phyloP scores from a whole-genome alignment of 148 eudicot genomes.

The Pharnaceum exiguum region DNA sequence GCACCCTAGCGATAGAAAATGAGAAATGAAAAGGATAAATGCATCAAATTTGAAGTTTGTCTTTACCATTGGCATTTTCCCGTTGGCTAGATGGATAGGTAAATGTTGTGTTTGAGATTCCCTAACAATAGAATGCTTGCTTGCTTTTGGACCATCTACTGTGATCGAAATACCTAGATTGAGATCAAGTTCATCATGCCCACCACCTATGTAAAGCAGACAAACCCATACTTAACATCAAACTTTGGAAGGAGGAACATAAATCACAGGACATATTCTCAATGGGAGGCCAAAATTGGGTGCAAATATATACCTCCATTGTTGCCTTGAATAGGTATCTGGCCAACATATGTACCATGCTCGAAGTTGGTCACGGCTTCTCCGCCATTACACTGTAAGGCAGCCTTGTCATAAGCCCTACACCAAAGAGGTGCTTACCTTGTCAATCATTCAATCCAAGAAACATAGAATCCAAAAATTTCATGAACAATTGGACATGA shows the following conservation, averaged over 20 bases:
- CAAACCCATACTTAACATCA: not conserved
- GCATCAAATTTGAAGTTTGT: not conserved
- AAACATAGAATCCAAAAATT: not conserved
- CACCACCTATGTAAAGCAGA: constrained; percentile 20
- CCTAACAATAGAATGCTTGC: constrained; percentile 9
- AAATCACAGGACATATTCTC: not conserved
- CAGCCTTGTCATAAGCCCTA: constrained; percentile 88
- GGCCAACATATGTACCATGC: constrained; percentile 40
- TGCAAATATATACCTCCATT: constrained; percentile 32
- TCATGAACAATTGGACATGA: not conserved
- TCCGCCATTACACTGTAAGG: constrained; percentile 57
- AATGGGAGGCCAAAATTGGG: not conserved
- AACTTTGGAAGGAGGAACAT: not conserved
- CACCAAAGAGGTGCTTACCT: constrained; percentile 11
- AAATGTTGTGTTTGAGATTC: constrained; percentile 23
- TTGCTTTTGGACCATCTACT: constrained; percentile 19
- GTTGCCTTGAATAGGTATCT: constrained; percentile 29
- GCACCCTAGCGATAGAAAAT: not conserved
- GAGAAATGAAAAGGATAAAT: not conserved
- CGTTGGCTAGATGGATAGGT: constrained; percentile 26
- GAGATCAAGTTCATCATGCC: constrained; percentile 41
- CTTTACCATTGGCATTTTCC: constrained; percentile 26
- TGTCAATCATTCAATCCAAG: constrained; percentile 4
- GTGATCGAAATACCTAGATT: constrained; percentile 40
- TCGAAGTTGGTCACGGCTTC: constrained; percentile 73